Evolutionary conservation across 2,329 filamentous ascomycete genomes (phyloP), one percentile per base, ranked within the genome.

Genomic region (Exophiala viscosa): DNA sequence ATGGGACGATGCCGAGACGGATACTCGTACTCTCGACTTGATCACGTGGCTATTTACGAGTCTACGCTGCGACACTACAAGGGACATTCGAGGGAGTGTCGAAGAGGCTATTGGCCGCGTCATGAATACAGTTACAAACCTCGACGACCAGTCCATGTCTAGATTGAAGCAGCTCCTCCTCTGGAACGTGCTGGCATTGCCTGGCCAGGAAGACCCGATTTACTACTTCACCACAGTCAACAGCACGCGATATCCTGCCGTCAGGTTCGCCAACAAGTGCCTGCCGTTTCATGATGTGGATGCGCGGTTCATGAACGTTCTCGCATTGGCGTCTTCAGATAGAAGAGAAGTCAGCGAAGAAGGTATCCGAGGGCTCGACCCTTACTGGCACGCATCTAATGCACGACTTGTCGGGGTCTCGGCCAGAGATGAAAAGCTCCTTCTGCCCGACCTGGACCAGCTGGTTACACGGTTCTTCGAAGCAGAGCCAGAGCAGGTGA

Each of bases 191-290:
- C 74, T 73, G 41, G 72, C 80, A 55, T 64, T 68, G 47, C 67
- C 63, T 52, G 72, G 63, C 59, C 73, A 70, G 50, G 64, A 66
- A 38, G 68, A 75, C 48, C 55, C 62, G 2, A 60, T 67, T 13
- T 70, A 68, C 11, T 70, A 69, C 13, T 70, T 68, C 43, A 66
- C 62, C n/a, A 74, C 80, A 13, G 74, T 84, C n/a, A 80, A 86
- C 60, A 91, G 87, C 63, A 87, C 87, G 32, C 83, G 88, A 6
- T 93, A 91, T 70, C 86, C 89, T 15, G 86, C 86, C 18, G 85
- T 93, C 6, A 88, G 93, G 52, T 96, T 92, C 77, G 89, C 90
- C 9, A 97, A 97, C 66, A 81, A 88, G 45, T 95, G 90, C 64
- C 75, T 99, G 4, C 82, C 86, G 1, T 96, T 90, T 62, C 78